phyloP scores from a whole-genome alignment of 1,139 yeast species.

The Diutina scorzettiae region DNA sequence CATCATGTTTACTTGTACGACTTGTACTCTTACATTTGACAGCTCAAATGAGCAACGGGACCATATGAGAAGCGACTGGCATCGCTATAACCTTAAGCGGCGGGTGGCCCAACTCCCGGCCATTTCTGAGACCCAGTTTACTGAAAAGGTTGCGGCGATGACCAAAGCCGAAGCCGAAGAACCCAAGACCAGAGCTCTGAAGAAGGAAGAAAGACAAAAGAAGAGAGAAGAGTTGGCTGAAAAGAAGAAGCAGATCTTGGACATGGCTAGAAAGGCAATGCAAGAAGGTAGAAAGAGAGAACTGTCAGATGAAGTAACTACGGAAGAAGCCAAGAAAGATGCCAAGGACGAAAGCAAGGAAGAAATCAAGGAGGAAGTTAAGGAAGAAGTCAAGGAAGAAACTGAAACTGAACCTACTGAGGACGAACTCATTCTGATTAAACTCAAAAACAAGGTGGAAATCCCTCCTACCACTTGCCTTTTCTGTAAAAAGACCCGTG shows the following conservation, averaged over 20 bases:
- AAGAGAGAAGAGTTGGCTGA: conserved; percentile 18
- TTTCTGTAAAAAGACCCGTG: conserved; percentile 36
- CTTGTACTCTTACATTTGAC: conserved; percentile 72
- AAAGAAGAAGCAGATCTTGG: conserved; percentile 3
- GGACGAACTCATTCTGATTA: conserved; percentile 42
- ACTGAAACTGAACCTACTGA: conserved; percentile 22
- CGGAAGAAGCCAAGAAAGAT: conserved; percentile 8
- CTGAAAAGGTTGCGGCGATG: conserved; percentile 44
- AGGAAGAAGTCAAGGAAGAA: conserved; percentile 3
- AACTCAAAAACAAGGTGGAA: conserved; percentile 48
- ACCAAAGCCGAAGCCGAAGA: background rate
- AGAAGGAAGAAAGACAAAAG: conserved; percentile 13
- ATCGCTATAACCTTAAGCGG: conserved; percentile 81
- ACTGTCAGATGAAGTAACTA: background rate
- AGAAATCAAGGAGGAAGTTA: conserved; percentile 12
- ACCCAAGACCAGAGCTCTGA: background rate
- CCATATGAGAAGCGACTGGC: conserved; percentile 98
- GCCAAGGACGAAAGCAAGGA: conserved; percentile 17
- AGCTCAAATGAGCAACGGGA: conserved; percentile 71
- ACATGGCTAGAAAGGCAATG: background rate
- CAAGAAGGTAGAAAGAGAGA: background rate
- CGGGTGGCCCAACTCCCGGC: conserved; percentile 80
- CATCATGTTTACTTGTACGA: conserved; percentile 64
- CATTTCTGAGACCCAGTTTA: conserved; percentile 68
- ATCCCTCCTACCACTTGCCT: conserved; percentile 59